phyloP scores from a whole-genome alignment of 371 early-diverging fungal species.

The Amoeboaphelidium protococcarum region DNA sequence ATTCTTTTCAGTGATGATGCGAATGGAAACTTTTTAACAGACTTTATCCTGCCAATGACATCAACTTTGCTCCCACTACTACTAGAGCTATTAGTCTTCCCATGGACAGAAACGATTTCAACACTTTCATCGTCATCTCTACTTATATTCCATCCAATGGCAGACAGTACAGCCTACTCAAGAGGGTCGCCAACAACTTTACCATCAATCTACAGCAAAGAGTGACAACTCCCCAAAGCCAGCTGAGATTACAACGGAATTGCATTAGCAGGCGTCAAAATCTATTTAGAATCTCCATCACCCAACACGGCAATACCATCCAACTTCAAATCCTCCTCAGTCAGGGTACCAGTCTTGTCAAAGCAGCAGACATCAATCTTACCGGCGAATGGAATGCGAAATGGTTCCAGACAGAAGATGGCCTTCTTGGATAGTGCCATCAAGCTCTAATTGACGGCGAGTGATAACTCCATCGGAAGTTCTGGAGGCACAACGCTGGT shows the following conservation, averaged over 20 bases:
- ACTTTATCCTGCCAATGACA: conserved; percentile 9
- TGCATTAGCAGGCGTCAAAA: conserved; percentile 14
- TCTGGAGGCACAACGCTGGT: conserved; percentile 99
- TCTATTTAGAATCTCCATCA: conserved; percentile 15
- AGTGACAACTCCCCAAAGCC: conserved; percentile 79
- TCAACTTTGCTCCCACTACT: neutral
- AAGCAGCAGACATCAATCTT: conserved; percentile 96
- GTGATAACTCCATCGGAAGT: conserved; percentile 96
- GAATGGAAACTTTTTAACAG: conserved; percentile 75
- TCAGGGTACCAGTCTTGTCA: conserved; percentile 99
- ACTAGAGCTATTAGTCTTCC: conserved; percentile 1
- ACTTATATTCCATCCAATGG: conserved; percentile 51
- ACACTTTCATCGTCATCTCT: conserved; percentile 25
- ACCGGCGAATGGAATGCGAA: conserved; percentile 98
- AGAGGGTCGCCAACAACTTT: conserved; percentile 92
- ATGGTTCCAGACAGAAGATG: conserved; percentile 98
- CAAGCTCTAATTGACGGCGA: conserved; percentile 95
- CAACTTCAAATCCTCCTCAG: conserved; percentile 82
- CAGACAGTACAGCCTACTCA: conserved; percentile 84
- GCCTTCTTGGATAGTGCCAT: conserved; percentile 52
- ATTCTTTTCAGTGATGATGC: conserved; percentile 88
- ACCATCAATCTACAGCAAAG: conserved; percentile 64
- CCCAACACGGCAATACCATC: conserved; percentile 59
- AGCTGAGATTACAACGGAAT: conserved; percentile 35
- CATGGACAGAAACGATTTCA: conserved; percentile 17